Evolutionary conservation across 129 eudicot genomes (phyloP).

Genomic region (Rutidosis leptorrhynchoides): DNA sequence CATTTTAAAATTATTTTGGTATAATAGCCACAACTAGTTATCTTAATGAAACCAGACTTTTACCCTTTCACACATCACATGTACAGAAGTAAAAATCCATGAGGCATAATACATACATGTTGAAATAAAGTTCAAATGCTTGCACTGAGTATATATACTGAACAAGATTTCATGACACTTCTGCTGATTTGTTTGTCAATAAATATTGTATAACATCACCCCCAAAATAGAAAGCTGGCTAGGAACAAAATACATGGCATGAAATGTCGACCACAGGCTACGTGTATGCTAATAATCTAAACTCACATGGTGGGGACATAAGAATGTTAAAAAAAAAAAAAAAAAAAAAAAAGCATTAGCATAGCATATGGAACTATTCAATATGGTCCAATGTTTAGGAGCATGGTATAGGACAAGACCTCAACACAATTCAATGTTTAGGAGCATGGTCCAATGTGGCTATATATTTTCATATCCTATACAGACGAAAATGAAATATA

Average conservation of each 20-base stretch:
- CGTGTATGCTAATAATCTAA: constrained; percentile 23
- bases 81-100: neutral
- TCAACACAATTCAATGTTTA: constrained; percentile 35
- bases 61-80: neutral
- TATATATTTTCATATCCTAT: constrained; percentile 4
- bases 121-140: neutral
- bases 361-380: constrained; percentile 42
- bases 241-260: constrained; percentile 21
- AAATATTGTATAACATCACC: constrained; percentile 15
- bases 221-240: constrained; percentile 21
- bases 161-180: neutral
- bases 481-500: constrained; percentile 6
- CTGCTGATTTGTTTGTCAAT: neutral
- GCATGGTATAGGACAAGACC: constrained; percentile 38
- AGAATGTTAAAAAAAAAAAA: constrained; percentile 20
- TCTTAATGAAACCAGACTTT: neutral
- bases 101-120: neutral
- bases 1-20: too few species aligned
- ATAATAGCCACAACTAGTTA: neutral
- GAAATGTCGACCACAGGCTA: constrained; percentile 24
- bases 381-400: constrained; percentile 50
- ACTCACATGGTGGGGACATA: constrained; percentile 32
- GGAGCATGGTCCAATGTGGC: constrained; percentile 33
- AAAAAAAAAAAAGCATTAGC: too few species aligned
- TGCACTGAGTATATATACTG: neutral